Evolutionary conservation across 2,329 filamentous ascomycete species (phyloP), one percentile per base, ranked within the genome.

Genomic region (Ilyonectria destructans): DNA sequence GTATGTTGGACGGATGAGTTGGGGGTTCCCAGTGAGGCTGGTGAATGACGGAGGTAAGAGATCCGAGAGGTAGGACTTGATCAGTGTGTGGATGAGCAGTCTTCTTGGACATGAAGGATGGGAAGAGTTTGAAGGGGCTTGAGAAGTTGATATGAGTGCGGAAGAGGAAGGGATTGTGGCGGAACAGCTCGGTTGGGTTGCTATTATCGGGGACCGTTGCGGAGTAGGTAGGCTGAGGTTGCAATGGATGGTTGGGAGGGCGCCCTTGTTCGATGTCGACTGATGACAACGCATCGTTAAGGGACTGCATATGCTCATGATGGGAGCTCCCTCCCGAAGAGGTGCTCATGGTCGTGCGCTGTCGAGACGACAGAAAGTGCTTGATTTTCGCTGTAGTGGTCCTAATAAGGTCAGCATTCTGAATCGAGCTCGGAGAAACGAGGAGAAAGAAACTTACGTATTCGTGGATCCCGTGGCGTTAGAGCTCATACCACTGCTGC

Each of bases 91-190:
- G 21, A 2, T 54, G 55, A 13, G 26, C 61, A 13, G 63, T 71
- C 43, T 65, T 72, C 3, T 56, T 64, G 15, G 62, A 62, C 21
- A 60, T 52, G 62, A 77, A 72, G 19, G 62, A 74, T 4, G 72
- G 69, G 1, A 77, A 33, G 2, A 71, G 61, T 17, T 40, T 63
- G 40, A 77, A 71, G 3, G 77, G 71, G 4, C 74, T 65, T 17
- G 67, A 69, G 46, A 81, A 63, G 62, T 76, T 73, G 68, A 80
- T 66, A 19, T 70, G 74, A n/a, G 79, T 81, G 55, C 78, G 77
- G 72, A 82, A 80, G 48, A 76, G 74, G 43, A 82, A 81, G 19
- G 80, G 79, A 62, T 80, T 82, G 21, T 71, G 74, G 31, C 63
- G 60, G 6, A 69, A 70, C 56, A 71, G 54, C 19, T 68, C 70